Percentiles rank a stretch among this genome's conserved stretches.
Conservation (phyloP, 2,329 filamentous ascomycete genomes). For the Neopestalotiopsis rosae region DNA sequence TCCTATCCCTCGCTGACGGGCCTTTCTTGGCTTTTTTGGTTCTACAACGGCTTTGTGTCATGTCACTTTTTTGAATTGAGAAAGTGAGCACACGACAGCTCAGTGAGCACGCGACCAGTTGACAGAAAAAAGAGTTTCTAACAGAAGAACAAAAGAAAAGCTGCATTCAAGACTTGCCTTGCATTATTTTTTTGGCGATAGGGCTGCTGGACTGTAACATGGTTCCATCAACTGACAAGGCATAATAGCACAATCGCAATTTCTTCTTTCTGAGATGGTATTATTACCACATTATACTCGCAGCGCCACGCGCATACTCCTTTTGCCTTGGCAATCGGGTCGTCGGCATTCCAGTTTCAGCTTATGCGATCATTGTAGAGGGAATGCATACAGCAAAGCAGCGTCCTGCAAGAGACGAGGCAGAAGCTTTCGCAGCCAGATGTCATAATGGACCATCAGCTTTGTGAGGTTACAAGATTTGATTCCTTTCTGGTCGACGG, state of each 20-base stretch:
- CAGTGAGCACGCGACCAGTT: neutral
- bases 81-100: slow-evolving; percentile 14
- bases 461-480: neutral
- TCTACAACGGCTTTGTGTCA: too few species aligned
- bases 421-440: neutral
- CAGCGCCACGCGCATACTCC: neutral
- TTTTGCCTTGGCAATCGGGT: neutral
- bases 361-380: neutral
- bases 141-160: neutral
- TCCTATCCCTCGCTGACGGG: neutral
- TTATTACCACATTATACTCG: neutral
- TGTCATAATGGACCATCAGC: neutral
- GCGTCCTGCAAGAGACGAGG: neutral
- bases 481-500: neutral
- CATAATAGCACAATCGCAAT: neutral
- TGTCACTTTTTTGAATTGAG: neutral
- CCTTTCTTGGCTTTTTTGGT: neutral
- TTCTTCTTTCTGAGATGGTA: too few species aligned
- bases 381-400: slow-evolving; percentile 1
- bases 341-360: slow-evolving; percentile 1
- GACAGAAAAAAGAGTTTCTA: neutral
- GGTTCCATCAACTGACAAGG: neutral
- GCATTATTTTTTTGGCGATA: neutral
- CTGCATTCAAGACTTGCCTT: too few species aligned
- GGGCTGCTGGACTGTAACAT: neutral